Conservation (phyloP, 192 early-diverging fungal species). For the Linderina pennispora region DNA sequence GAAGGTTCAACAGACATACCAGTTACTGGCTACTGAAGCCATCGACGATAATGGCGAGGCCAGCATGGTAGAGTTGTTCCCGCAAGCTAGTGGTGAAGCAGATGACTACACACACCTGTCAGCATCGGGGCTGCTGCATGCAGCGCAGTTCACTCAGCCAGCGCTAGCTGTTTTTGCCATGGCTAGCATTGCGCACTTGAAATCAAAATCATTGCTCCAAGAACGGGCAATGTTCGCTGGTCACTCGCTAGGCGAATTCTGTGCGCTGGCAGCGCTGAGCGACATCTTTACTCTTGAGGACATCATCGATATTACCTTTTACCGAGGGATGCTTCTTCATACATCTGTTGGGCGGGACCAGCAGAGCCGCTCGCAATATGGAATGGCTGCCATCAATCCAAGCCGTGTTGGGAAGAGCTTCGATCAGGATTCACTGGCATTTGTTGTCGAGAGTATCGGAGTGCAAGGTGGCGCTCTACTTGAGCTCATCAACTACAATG, state of each 20-base stretch:
- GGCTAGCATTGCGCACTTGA: slow-evolving; percentile 83
- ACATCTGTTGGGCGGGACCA: slow-evolving; percentile 74
- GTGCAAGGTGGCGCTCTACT: slow-evolving; percentile 65
- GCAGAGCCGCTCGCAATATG: slow-evolving; percentile 76
- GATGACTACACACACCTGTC: slow-evolving; percentile 76
- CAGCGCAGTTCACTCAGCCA: slow-evolving; percentile 90
- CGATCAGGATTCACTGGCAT: slow-evolving; percentile 62
- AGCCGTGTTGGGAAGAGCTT: slow-evolving; percentile 70
- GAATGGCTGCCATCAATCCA: slow-evolving; percentile 89
- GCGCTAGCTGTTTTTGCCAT: slow-evolving; percentile 71
- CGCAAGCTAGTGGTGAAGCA: slow-evolving; percentile 65
- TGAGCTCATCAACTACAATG: slow-evolving; percentile 92
- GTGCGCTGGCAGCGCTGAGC: slow-evolving; percentile 74
- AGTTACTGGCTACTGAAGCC: no score
- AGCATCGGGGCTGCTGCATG: slow-evolving; percentile 71
- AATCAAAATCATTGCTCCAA: slow-evolving; percentile 70
- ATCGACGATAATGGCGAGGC: no score
- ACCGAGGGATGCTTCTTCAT: slow-evolving; percentile 93
- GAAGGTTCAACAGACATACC: no score
- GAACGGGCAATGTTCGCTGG: slow-evolving; percentile 76
- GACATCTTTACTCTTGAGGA: slow-evolving; percentile 72
- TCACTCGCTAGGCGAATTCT: slow-evolving; percentile 87
- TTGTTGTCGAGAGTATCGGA: slow-evolving; percentile 60
- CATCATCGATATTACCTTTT: slow-evolving; percentile 83
- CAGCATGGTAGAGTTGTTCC: slow-evolving; percentile 72